Evolutionary conservation across 768 basidiomycete genomes (phyloP).

Genomic region (Phanerochaete carnosa): DNA sequence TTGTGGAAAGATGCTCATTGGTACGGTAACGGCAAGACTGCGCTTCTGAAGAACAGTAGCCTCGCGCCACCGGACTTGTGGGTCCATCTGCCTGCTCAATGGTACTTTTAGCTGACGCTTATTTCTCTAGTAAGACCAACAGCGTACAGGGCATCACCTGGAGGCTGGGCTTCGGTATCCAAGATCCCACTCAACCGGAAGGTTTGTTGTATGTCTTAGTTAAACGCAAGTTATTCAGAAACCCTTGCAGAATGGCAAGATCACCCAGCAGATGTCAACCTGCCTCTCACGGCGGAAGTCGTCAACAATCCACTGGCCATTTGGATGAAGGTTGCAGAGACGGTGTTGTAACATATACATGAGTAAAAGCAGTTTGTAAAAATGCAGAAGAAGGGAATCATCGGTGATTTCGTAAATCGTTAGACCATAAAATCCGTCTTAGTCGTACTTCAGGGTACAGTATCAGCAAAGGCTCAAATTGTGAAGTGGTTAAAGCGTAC

Average conservation of each 20-base stretch:
- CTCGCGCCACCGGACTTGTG: slow-evolving; percentile 62
- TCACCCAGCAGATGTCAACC: slow-evolving; percentile 49
- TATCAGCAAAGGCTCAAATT: not conserved
- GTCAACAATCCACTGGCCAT: slow-evolving; percentile 55
- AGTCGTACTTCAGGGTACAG: slow-evolving; percentile 8
- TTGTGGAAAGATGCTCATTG: slow-evolving; percentile 2
- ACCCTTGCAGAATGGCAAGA: slow-evolving; percentile 51
- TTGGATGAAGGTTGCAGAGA: slow-evolving; percentile 46
- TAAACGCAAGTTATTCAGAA: not conserved
- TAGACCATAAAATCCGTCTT: not conserved
- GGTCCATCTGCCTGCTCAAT: slow-evolving; percentile 20
- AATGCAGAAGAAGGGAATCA: not conserved
- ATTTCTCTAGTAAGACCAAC: slow-evolving; percentile 40
- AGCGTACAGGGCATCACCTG: slow-evolving; percentile 62
- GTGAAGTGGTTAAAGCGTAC: slow-evolving; percentile 28
- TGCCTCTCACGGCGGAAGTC: slow-evolving; percentile 45
- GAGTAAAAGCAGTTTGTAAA: no score
- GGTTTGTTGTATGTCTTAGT: slow-evolving; percentile 29
- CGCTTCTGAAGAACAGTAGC: slow-evolving; percentile 48
- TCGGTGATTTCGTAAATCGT: no score
- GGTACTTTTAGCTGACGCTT: not conserved
- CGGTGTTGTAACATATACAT: slow-evolving; percentile 12
- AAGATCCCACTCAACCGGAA: slow-evolving; percentile 50
- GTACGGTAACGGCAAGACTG: slow-evolving; percentile 32
- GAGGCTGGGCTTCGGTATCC: slow-evolving; percentile 58